Conservation (phyloP, 2,329 filamentous ascomycete genomes). For the Hypoxylon sp. region DNA sequence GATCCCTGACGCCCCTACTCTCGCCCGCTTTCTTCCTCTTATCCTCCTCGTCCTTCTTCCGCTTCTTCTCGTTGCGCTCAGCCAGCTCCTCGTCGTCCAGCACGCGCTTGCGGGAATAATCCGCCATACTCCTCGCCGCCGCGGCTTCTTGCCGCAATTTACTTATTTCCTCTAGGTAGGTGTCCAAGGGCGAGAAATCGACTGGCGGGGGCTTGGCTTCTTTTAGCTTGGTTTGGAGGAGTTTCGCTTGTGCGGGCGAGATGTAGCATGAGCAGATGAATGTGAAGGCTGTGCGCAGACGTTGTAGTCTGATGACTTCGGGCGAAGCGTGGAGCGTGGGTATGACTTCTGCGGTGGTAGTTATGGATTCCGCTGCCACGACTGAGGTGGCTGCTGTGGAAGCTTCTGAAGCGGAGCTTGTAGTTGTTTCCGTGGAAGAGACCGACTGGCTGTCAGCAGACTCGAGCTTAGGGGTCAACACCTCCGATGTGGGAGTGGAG, state of each 20-base stretch:
- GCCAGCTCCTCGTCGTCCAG: conserved; percentile 76
- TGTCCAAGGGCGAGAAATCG: conserved; percentile 78
- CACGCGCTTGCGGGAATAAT: conserved; percentile 77
- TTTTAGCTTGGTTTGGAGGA: conserved; percentile 58
- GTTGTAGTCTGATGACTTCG: conserved; percentile 70
- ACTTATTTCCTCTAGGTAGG: conserved; percentile 75
- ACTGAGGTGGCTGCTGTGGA: conserved; percentile 63
- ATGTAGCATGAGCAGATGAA: conserved; percentile 75
- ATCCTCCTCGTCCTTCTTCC: conserved; percentile 89
- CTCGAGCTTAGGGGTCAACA: conserved; percentile 49
- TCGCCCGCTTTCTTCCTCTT: conserved; percentile 81
- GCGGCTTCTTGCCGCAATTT: conserved; percentile 78
- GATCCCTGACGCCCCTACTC: conserved; percentile 79
- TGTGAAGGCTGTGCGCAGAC: conserved; percentile 71
- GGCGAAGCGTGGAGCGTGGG: conserved; percentile 61
- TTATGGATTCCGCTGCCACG: conserved; percentile 40
- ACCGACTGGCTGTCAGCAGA: conserved; percentile 58
- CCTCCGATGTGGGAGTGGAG: conserved; percentile 44
- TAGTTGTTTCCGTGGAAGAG: conserved; percentile 53
- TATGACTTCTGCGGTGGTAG: conserved; percentile 47
- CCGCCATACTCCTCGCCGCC: conserved; percentile 73
- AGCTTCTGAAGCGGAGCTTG: conserved; percentile 55
- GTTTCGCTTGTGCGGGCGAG: conserved; percentile 56
- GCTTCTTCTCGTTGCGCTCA: conserved; percentile 80
- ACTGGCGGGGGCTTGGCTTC: conserved; percentile 55